Percentiles rank a stretch among this genome's conserved stretches.
phyloP scores from a whole-genome alignment of 495 filamentous ascomycete genomes.

The Pyrenula massariospora region DNA sequence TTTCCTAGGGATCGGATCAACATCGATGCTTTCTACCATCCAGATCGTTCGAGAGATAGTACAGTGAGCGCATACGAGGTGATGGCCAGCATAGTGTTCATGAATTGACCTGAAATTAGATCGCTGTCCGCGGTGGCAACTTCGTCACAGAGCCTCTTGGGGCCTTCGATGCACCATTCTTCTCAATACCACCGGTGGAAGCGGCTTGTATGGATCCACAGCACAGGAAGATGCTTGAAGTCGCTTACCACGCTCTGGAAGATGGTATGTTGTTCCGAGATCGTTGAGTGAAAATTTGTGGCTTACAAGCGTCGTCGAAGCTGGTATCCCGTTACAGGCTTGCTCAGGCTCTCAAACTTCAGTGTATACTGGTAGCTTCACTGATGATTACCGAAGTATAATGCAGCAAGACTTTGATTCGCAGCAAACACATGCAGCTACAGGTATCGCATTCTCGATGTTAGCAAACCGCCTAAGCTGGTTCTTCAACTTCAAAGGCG shows the following conservation, averaged over 20 bases:
- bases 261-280: slow-evolving; percentile 13
- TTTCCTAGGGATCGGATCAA: slow-evolving; percentile 6
- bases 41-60: neutral
- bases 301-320: neutral
- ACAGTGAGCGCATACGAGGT: neutral
- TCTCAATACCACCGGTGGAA: slow-evolving; percentile 36
- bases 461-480: slow-evolving; percentile 32
- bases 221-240: slow-evolving; percentile 14
- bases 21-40: slow-evolving; percentile 5
- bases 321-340: slow-evolving; percentile 5
- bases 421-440: slow-evolving; percentile 1
- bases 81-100: neutral
- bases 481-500: slow-evolving; percentile 33
- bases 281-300: slow-evolving; percentile 8
- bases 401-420: slow-evolving; percentile 1
- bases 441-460: slow-evolving; percentile 8
- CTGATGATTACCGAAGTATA: neutral
- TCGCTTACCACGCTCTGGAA: slow-evolving; percentile 17
- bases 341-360: slow-evolving; percentile 7
- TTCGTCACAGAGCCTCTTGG: slow-evolving; percentile 27
- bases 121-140: neutral
- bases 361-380: slow-evolving; percentile 5
- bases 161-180: slow-evolving; percentile 39
- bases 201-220: slow-evolving; percentile 28
- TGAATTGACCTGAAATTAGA: neutral